These are phyloP conservation scores for Trichoderma breve DNA, from an alignment of 2,329 filamentous ascomycete genomes.

Conservation along the genomic window DNA sequence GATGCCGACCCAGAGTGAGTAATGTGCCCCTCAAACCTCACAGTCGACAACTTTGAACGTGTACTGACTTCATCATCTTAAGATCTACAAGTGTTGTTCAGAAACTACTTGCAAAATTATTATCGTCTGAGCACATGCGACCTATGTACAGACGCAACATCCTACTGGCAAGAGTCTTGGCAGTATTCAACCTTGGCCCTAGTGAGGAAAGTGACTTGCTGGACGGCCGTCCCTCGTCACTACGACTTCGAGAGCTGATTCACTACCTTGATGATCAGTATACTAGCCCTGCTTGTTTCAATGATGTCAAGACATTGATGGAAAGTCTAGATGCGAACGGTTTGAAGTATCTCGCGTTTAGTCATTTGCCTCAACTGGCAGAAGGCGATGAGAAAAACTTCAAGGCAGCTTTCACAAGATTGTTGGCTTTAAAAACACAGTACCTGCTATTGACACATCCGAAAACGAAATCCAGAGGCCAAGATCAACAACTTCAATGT, in stretches of 20 bases:
- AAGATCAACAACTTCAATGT: conserved; percentile 28
- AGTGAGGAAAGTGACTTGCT: conserved; percentile 32
- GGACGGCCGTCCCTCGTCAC: conserved; percentile 30
- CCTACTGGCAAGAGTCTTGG: conserved; percentile 38
- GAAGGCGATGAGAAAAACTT: conserved; percentile 28
- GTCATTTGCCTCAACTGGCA: conserved; percentile 35
- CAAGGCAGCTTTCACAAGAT: conserved; percentile 29
- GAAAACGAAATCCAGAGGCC: conserved; percentile 25
- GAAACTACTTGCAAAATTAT: conserved; percentile 32
- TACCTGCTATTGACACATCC: conserved; percentile 45
- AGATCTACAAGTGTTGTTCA: conserved; percentile 30
- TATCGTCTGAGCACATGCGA: conserved; percentile 30
- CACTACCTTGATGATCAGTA: conserved; percentile 38
- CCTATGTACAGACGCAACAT: conserved; percentile 43
- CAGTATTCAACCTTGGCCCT: conserved; percentile 36
- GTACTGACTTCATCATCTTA: too few relatives aligned
- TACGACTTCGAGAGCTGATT: conserved; percentile 36
- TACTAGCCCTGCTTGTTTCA: conserved; percentile 43
- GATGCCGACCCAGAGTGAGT: conserved; percentile 36
- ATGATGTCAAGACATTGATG: conserved; percentile 47
- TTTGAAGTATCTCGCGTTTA: conserved; percentile 39
- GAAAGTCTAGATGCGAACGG: conserved; percentile 43
- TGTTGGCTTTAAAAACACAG: conserved; percentile 43
- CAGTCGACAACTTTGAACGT: too few relatives aligned
- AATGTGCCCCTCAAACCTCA: background rate